Evolutionary conservation across 805 yeast species (phyloP), one percentile per base, ranked within the genome.

Genomic region (Metschnikowia gelsemii): DNA sequence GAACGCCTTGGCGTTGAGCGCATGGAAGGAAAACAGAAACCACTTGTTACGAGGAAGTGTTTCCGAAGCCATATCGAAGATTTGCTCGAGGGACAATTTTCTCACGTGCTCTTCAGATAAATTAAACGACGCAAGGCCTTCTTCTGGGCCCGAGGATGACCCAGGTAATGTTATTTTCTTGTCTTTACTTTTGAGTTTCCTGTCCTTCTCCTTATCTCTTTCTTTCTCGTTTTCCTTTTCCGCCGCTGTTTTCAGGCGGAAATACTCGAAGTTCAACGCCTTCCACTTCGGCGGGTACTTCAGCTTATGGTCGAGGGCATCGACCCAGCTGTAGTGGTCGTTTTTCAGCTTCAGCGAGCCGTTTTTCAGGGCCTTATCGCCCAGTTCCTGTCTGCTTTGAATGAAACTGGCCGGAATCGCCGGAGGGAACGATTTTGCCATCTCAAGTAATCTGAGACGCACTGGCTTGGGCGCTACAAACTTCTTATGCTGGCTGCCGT

Each of bases 1-100:
- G 66, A 86, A 88, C 0, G 95, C 79, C 60, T 87, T 88, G 1
- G 89, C 87, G 22, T 77, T 68, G 5, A 80, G 64, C 0, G 84
- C 82, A 32, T 73, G 75, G 27, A 82, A 60, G 1, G 82, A 75
- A 52, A 82, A 87, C 25, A 78, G 80, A 43, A 73, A 72, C 80
- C 86, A 79, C 26, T 64, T 69, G n/a, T 80, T 80, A 24, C 72
- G 57, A 3, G 96, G 95, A 14, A 84, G 59, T 8, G 61, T 62
- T 26, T 68, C 75, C 47, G 67, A 56, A 3, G 85, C 89, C 43
- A 70, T 76, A 40, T 82, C 86, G 53, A 70, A 80, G 14, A 85
- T 72, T 54, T 84, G 85, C 47, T 80, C 82, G 18, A 77, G 59
- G 0, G 83, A 63, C 16, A 75, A 56, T 40, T 75, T 75, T 16